These are phyloP conservation scores for Chondrostereum purpureum DNA, from an alignment of 1,284 basidiomycete species.

Conservation along the genomic window DNA sequence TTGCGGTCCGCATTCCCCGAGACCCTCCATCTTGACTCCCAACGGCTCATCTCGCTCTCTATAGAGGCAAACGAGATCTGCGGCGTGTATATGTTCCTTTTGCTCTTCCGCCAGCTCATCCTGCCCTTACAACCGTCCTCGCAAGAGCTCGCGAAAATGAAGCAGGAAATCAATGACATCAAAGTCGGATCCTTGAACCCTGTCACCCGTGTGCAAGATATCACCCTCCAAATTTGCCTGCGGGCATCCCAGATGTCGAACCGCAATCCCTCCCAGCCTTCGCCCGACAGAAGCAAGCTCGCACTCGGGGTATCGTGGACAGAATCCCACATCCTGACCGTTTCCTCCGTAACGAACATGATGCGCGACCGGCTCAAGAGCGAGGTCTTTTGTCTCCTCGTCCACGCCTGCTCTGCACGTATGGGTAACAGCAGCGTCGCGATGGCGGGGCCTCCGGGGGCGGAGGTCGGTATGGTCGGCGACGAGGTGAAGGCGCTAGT, in stretches of 20 bases:
- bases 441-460: not conserved
- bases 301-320: slow-evolving; percentile 60
- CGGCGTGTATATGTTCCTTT: slow-evolving; percentile 72
- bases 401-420: not conserved
- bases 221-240: slow-evolving; percentile 62
- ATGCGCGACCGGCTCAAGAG: slow-evolving; percentile 54
- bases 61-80: slow-evolving; percentile 73
- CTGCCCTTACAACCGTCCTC: slow-evolving; percentile 14
- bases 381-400: not conserved
- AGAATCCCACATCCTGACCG: slow-evolving; percentile 46
- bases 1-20: slow-evolving; percentile 62
- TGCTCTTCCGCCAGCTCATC: slow-evolving; percentile 72
- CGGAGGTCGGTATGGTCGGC: slow-evolving; percentile 29
- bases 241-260: slow-evolving; percentile 32
- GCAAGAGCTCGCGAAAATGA: slow-evolving; percentile 50
- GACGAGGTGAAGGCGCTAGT: slow-evolving; percentile 63
- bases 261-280: slow-evolving; percentile 12
- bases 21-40: slow-evolving; percentile 78
- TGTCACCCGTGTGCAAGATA: slow-evolving; percentile 41
- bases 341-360: slow-evolving; percentile 14
- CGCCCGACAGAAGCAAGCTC: slow-evolving; percentile 45
- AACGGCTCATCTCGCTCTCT: slow-evolving; percentile 64
- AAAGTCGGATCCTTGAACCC: slow-evolving; percentile 53
- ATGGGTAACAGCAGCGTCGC: not conserved
- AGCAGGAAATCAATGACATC: slow-evolving; percentile 74